Conservation (phyloP, 306 rosid genomes). For the Delonix regia region DNA sequence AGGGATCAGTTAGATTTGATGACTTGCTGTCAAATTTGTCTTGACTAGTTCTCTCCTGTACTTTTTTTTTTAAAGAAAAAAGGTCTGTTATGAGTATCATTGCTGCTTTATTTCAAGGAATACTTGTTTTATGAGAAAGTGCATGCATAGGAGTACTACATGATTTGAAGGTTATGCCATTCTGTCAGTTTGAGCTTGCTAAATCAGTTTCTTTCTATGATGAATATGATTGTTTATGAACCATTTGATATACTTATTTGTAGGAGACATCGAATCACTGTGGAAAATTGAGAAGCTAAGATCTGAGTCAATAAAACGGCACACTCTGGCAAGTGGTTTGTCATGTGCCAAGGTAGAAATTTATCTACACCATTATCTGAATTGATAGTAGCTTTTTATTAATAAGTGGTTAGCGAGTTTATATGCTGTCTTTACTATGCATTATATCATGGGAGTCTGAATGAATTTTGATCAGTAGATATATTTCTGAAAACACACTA, state of each 20-base stretch:
- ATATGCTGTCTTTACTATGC: not conserved
- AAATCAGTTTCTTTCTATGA: not conserved
- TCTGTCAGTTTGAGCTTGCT: conserved; percentile 25
- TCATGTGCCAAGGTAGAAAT: conserved; percentile 78
- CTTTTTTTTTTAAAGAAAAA: no score
- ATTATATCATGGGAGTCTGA: conserved; percentile 14
- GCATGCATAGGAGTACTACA: not conserved
- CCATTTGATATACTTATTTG: conserved; percentile 34
- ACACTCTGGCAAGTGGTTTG: conserved; percentile 70
- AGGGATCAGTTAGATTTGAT: not conserved
- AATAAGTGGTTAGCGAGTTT: conserved; percentile 10
- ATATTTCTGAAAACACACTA: not conserved
- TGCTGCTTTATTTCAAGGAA: conserved; percentile 4
- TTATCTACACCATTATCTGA: not conserved
- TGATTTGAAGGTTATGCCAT: conserved; percentile 18
- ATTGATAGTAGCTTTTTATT: conserved; percentile 19
- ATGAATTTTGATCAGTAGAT: conserved; percentile 11
- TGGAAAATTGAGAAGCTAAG: conserved; percentile 81
- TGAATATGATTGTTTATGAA: conserved; percentile 32
- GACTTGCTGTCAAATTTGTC: not conserved
- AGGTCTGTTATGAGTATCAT: conserved; percentile 12
- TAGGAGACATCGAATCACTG: conserved; percentile 72
- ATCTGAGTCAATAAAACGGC: conserved; percentile 68
- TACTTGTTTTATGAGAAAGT: conserved; percentile 8
- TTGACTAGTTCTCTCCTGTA: not conserved